A percentile compares a stretch with the other conserved stretches of the same genome.
These are phyloP conservation scores for Butyriboletus appendiculatus DNA, from an alignment of 1,284 basidiomycete genomes.

Conservation along the genomic window DNA sequence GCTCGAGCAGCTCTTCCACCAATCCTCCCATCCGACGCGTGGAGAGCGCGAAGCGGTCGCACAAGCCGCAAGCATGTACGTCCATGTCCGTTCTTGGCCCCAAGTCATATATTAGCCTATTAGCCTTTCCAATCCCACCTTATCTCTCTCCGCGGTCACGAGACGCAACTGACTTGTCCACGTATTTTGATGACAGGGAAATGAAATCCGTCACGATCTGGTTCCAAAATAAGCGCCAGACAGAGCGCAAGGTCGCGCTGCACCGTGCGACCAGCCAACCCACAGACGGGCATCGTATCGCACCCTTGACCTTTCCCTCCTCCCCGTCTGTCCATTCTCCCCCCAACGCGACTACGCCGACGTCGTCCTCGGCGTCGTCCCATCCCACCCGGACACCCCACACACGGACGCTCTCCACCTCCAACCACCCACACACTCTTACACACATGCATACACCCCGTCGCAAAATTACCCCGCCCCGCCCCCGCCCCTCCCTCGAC, in stretches of 20 bases:
- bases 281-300: conserved; percentile 11
- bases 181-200: conserved; percentile 47
- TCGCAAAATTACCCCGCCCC: conserved; percentile 30
- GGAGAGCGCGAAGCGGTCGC: conserved; percentile 69
- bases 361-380: conserved; percentile 19
- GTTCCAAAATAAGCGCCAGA: conserved; percentile 83
- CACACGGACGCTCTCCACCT: conserved; percentile 18
- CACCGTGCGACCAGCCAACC: conserved; percentile 39
- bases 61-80: conserved; percentile 60
- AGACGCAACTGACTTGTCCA: conserved; percentile 10
- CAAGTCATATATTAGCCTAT: not conserved
- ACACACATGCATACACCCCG: conserved; percentile 26
- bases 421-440: not conserved
- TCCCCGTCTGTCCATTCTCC: conserved; percentile 15
- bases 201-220: conserved; percentile 77
- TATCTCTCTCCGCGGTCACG: not conserved
- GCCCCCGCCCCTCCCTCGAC: conserved; percentile 52
- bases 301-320: conserved; percentile 10
- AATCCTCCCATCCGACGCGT: conserved; percentile 67
- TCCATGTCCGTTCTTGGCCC: conserved; percentile 14
- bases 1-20: conserved; percentile 71
- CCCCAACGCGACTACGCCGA: conserved; percentile 27
- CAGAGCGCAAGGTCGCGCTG: conserved; percentile 63
- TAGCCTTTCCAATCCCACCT: not conserved
- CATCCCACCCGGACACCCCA: conserved; percentile 36